Conservation (phyloP, 441 rosid species). For the Metrosideros polymorpha region DNA sequence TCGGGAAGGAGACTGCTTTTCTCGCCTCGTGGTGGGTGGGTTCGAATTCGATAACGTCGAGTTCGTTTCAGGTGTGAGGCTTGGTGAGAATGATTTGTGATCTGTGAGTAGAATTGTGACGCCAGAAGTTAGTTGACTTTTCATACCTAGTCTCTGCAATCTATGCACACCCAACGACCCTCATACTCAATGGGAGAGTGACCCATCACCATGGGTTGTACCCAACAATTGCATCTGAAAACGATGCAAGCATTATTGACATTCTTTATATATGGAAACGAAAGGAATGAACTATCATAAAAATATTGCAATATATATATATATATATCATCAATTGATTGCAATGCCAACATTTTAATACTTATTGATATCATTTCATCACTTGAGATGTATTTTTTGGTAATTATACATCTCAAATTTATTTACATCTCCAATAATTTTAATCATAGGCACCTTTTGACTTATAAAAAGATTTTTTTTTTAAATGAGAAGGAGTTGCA, state of each 20-base stretch:
- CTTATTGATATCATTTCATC: neutral
- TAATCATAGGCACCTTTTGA: neutral
- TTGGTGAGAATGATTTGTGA: neutral
- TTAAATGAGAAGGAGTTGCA: neutral
- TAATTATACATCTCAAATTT: neutral
- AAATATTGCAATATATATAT: too few species aligned
- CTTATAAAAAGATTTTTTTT: neutral
- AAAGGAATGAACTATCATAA: too few species aligned
- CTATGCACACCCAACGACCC: neutral
- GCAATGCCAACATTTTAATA: too few species aligned
- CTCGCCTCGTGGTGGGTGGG: neutral
- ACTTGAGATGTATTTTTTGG: neutral
- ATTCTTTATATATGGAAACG: too few species aligned
- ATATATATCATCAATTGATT: too few species aligned
- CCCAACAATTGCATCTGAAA: neutral
- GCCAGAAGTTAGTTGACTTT: neutral
- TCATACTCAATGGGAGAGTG: neutral
- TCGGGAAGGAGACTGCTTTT: neutral
- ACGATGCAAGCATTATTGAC: too few species aligned
- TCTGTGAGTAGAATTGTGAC: neutral
- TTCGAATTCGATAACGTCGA: neutral
- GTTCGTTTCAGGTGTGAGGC: neutral
- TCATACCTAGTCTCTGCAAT: neutral
- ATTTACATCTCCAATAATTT: neutral
- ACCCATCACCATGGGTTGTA: neutral